These are phyloP conservation scores for Podila minutissima DNA, from an alignment of 192 early-diverging fungal genomes.

Conservation along the genomic window DNA sequence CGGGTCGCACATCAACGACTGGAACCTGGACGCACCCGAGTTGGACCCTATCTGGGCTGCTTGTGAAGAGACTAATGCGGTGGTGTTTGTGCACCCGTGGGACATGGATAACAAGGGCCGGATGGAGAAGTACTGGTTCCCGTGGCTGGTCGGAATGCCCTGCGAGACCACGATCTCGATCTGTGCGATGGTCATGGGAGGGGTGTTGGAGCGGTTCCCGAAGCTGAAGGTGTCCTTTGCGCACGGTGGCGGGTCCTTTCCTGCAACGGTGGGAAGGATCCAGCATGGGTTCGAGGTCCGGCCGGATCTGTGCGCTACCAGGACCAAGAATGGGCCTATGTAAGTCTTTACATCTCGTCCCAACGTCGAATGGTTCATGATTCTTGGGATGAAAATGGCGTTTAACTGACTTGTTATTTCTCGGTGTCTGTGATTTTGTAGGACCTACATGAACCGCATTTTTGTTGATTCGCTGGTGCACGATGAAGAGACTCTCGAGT, in stretches of 20 bases:
- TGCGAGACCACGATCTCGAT: conserved; percentile 76
- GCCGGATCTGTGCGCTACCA: conserved; percentile 70
- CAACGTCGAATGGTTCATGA: background rate
- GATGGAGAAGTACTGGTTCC: conserved; percentile 78
- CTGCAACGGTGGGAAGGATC: conserved; percentile 72
- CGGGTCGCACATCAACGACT: conserved; percentile 70
- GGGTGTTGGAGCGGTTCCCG: conserved; percentile 71
- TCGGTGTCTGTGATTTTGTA: background rate
- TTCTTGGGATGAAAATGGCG: background rate
- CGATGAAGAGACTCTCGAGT: conserved; percentile 70
- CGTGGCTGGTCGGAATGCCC: conserved; percentile 64
- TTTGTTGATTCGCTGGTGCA: conserved; percentile 74
- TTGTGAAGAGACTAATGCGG: conserved; percentile 69
- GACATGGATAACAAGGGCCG: conserved; percentile 69
- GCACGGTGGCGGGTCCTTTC: conserved; percentile 75
- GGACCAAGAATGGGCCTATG: conserved; percentile 62
- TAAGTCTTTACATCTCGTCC: conserved; percentile 20
- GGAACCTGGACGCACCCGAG: conserved; percentile 77
- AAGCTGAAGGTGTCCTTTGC: conserved; percentile 71
- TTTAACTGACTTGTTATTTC: background rate
- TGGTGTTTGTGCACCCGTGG: conserved; percentile 76
- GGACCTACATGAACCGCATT: conserved; percentile 65
- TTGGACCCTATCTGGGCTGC: conserved; percentile 72
- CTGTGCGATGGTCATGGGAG: conserved; percentile 71
- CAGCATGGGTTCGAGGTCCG: conserved; percentile 72